These are phyloP conservation scores for Penicillium pulvis DNA, from an alignment of 495 filamentous ascomycete species.

Conservation along the genomic window DNA sequence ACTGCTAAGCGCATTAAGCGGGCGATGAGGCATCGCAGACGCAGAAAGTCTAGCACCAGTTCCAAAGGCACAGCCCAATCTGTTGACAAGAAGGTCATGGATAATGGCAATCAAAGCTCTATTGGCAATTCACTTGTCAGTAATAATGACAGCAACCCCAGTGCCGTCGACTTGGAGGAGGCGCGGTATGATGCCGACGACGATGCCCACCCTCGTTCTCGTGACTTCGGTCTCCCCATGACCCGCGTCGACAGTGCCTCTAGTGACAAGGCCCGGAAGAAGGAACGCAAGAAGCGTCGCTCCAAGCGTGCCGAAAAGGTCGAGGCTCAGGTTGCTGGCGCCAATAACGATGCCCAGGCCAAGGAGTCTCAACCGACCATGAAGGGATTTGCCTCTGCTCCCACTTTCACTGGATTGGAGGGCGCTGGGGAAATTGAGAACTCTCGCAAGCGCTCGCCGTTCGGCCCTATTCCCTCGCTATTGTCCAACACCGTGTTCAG, in stretches of 20 bases:
- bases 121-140: slow-evolving; percentile 33
- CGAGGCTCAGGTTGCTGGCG: not conserved
- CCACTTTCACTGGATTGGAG: slow-evolving; percentile 16
- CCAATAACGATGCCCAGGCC: not conserved
- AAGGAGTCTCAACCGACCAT: slow-evolving; percentile 9
- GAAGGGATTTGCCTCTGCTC: slow-evolving; percentile 20
- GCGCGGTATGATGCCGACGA: slow-evolving; percentile 33
- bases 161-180: slow-evolving; percentile 41
- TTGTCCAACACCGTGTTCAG: slow-evolving; percentile 69
- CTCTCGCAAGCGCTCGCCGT: slow-evolving; percentile 32
- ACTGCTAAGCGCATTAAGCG: slow-evolving; percentile 73
- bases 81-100: slow-evolving; percentile 26
- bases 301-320: slow-evolving; percentile 17
- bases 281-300: slow-evolving; percentile 38
- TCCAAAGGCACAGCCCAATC: slow-evolving; percentile 58
- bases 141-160: slow-evolving; percentile 36
- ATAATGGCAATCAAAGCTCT: slow-evolving; percentile 29
- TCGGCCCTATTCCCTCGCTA: slow-evolving; percentile 60
- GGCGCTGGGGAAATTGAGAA: slow-evolving; percentile 20
- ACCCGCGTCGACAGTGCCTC: slow-evolving; percentile 13
- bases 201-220: slow-evolving; percentile 24
- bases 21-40: slow-evolving; percentile 65
- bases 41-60: slow-evolving; percentile 73
- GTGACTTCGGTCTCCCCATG: slow-evolving; percentile 34
- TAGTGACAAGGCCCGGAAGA: slow-evolving; percentile 29